Evolutionary conservation across 495 filamentous ascomycete species (phyloP), one percentile per base, ranked within the genome.

Genomic region (Halenospora varia): DNA sequence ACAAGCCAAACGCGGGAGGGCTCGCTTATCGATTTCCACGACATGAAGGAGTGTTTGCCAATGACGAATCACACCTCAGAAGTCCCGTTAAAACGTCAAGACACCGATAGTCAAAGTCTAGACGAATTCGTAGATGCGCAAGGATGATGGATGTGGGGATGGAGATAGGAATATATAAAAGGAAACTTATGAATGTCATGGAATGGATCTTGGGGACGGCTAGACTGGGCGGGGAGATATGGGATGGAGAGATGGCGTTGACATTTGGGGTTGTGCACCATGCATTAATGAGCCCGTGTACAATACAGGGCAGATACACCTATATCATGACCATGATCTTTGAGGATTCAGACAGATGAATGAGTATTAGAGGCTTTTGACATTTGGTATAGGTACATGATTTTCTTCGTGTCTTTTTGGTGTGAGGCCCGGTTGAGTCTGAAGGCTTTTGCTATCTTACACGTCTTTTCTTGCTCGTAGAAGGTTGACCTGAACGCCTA

Each of bases 41-140:
- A 70, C 3, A 77, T 82, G 66, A 71, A 74, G 62, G 73, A 71
- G 40, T 51, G 63, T 25, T 56, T 81, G 25, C 78, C 77, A 15
- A 22, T 48, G 11, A 51, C 18, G 17, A 17, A 42, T 10, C 29
- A 41, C 6, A 24, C 49, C n/a, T n/a, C n/a, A n/a, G n/a, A n/a
- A 17, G 24, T 8, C n/a, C 15, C 52, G 9, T 25, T 67, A 13
- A 57, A 58, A 20, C 55, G 65, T 25, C 23, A 60, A 25, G 80
- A 84, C 57, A 79, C 79, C 0, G 65, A 72, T 60, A 81, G 76
- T 4, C 60, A 67, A 1, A 72, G 74, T 25, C 60, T 78, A 48
- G 79, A 87, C 55, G 71, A 81, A 50, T 87, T 86, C 64, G 75
- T 85, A 35, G 83, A 86, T 68, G 84, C 82, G 1, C 69, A 80